These are phyloP conservation scores for Phanerodontia chrysosporium DNA, from an alignment of 768 basidiomycete genomes.

Conservation along the genomic window DNA sequence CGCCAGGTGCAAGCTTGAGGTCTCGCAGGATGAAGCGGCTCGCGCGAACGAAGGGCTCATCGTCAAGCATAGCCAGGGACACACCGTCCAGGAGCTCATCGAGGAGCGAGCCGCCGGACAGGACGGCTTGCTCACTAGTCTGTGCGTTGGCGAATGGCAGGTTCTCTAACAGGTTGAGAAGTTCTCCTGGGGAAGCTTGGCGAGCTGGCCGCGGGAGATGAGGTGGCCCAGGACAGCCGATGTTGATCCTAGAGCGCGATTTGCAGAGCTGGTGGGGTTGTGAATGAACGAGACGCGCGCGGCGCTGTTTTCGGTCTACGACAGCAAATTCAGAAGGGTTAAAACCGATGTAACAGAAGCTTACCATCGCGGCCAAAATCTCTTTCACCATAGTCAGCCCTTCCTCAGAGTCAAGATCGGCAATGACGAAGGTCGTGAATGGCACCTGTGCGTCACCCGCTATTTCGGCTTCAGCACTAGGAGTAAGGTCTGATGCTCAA, in stretches of 20 bases:
- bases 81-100: conserved; percentile 31
- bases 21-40: conserved; percentile 48
- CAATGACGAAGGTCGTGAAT: conserved; percentile 61
- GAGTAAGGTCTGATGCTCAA: not conserved
- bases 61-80: conserved; percentile 30
- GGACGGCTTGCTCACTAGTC: conserved; percentile 34
- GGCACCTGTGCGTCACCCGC: conserved; percentile 26
- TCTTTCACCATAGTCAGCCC: conserved; percentile 61
- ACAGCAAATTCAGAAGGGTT: not conserved
- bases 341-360: too few relatives aligned
- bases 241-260: conserved; percentile 20
- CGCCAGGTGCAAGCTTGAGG: conserved; percentile 55
- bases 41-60: conserved; percentile 39
- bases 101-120: conserved; percentile 30
- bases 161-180: conserved; percentile 38
- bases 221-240: conserved; percentile 52
- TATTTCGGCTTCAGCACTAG: conserved; percentile 21
- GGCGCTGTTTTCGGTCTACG: conserved; percentile 40
- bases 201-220: conserved; percentile 35
- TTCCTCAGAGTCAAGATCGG: conserved; percentile 66
- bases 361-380: conserved; percentile 62
- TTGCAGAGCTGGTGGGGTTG: conserved; percentile 42
- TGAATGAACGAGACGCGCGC: conserved; percentile 77
- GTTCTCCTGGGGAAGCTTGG: conserved; percentile 33
- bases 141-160: conserved; percentile 12